These are phyloP conservation scores for Coemansia sp. DNA, from an alignment of 192 early-diverging fungal genomes.

Conservation along the genomic window DNA sequence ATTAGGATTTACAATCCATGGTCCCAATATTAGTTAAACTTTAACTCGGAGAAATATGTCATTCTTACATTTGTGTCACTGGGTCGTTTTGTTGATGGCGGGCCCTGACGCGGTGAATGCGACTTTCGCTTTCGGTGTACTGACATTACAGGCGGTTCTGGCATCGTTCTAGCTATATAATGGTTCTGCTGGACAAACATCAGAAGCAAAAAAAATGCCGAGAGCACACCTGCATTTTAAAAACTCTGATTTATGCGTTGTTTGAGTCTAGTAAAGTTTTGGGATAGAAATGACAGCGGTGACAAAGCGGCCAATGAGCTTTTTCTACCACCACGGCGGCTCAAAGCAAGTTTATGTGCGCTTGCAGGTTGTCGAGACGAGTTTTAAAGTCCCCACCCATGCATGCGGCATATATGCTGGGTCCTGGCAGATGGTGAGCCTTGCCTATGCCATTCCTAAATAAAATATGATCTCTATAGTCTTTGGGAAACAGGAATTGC, in stretches of 20 bases:
- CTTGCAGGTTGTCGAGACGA: too few species aligned
- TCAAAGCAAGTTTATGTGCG: too few species aligned
- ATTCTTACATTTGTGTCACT: slow-evolving; percentile 2
- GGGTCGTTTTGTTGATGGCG: background rate
- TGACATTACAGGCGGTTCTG: background rate
- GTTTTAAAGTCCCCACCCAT: too few species aligned
- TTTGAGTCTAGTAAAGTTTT: background rate
- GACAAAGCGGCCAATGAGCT: too few species aligned
- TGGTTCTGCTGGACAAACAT: background rate
- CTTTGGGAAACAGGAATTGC: too few species aligned
- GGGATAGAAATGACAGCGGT: background rate
- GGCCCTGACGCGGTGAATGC: background rate
- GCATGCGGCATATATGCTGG: too few species aligned
- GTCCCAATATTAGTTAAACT: background rate
- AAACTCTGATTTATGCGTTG: too few species aligned
- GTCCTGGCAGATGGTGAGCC: too few species aligned
- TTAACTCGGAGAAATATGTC: slow-evolving; percentile 2
- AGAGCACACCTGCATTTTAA: too few species aligned
- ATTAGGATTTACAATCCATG: background rate
- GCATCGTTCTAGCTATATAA: background rate
- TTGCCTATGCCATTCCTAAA: too few species aligned
- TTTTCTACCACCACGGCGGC: too few species aligned
- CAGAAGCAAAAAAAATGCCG: background rate
- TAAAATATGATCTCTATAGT: too few species aligned
- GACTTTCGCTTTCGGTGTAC: slow-evolving; percentile 2